A percentile compares a stretch with the other conserved stretches of the same genome.
These are phyloP conservation scores for Pythium guiyangense DNA, from an alignment of 352 stramenopile genomes.

Conservation along the genomic window DNA sequence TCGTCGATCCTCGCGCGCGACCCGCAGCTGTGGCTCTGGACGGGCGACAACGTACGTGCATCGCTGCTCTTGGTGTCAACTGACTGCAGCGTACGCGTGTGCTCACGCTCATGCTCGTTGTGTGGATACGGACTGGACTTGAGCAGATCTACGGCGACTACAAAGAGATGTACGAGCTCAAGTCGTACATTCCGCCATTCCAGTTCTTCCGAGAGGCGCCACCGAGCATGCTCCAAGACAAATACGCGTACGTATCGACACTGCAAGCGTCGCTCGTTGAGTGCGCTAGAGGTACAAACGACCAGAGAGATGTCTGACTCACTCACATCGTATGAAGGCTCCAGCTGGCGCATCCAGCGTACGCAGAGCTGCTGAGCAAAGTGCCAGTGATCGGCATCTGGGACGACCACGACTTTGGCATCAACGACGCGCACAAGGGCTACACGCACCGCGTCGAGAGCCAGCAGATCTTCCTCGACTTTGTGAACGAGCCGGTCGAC, in stretches of 20 bases:
- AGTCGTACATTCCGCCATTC: slow-evolving; percentile 25
- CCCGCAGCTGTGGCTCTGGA: slow-evolving; percentile 81
- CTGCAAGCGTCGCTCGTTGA: not conserved
- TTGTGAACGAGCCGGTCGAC: slow-evolving; percentile 68
- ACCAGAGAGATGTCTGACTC: not conserved
- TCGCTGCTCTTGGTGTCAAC: not conserved
- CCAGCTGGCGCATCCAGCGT: slow-evolving; percentile 57
- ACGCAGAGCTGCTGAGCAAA: slow-evolving; percentile 42
- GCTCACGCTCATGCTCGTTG: slow-evolving; percentile 1
- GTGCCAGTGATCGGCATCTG: slow-evolving; percentile 84
- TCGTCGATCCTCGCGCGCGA: slow-evolving; percentile 44
- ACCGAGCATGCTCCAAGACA: slow-evolving; percentile 35
- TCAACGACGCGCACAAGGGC: no score
- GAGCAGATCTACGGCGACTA: slow-evolving; percentile 73
- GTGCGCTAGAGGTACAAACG: not conserved
- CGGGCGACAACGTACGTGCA: slow-evolving; percentile 74
- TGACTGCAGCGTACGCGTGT: not conserved
- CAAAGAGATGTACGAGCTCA: slow-evolving; percentile 37
- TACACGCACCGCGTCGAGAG: slow-evolving; percentile 63
- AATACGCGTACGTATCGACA: slow-evolving; percentile 51
- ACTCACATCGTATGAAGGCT: slow-evolving; percentile 31
- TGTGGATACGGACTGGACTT: not conserved
- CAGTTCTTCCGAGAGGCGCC: slow-evolving; percentile 64
- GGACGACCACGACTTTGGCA: slow-evolving; percentile 91
- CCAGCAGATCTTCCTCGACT: slow-evolving; percentile 84